Base-by-base conservation (phyloP, 768 basidiomycete species). In the Trametes villosa region DNA sequence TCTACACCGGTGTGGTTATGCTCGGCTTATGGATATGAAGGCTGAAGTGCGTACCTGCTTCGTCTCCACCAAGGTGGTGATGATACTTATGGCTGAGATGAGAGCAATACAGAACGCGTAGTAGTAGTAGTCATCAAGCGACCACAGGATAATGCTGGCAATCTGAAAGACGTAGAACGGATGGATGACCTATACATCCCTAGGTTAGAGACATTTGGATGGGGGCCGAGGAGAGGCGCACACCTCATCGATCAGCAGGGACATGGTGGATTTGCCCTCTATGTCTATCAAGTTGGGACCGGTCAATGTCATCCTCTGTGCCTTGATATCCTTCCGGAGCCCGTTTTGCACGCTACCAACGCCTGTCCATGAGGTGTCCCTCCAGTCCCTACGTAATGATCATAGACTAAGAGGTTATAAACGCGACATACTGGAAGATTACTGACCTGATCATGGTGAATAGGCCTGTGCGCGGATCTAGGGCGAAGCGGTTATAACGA, bases 151-250 rank as follows among this genome's bases (percentile, higher is more conserved):
- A 66, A 98, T 91, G 65, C 94, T 97, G 50, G 94, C 94, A 65
- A 98, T 88, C 81, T 99, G 97, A 71, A 99, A 99, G 55, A 99
- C 89, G 71, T 98, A 98, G 75, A 98, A 98, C 0, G 97, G 97
- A 71, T 98, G 96, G 38, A 98, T 89, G 45, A 97, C 86, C 94
- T 88, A 63, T 2, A 20, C 6, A n/a, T 12, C n/a, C 5, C 2
- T 30, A 51, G 12, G 4, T 15, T 24, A 13, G 7, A 51, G 20
- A 29, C 27, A 51, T 59, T 52, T 34, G 53, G 40, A 31, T 51
- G 6, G 42, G 50, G 3, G 20, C 11, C 6, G 9, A 29, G 30
- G 22, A 17, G 33, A 20, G 51, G 11, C n/a, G 36, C 15, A 53
- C 72, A 94, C 94, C 83, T 98, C 97, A 65, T 98, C 95, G 20